Evolutionary conservation across 2,329 filamentous ascomycete species (phyloP).

Genomic region (Cladosporium sp.): DNA sequence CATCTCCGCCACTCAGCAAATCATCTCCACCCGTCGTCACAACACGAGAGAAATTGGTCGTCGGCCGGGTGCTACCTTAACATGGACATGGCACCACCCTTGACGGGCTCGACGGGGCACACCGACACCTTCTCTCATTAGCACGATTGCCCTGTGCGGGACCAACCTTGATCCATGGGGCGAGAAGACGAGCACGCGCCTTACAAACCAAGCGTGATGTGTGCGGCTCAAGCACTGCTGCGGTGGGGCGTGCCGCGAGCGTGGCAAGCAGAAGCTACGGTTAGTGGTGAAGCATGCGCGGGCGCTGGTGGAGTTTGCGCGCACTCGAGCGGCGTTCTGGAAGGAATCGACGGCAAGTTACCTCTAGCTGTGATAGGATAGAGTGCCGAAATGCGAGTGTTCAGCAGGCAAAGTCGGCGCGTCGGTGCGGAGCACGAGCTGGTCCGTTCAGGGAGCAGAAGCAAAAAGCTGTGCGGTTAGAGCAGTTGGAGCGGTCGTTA

Average conservation of each 20-base stretch:
- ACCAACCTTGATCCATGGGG: conserved; percentile 4
- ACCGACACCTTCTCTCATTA: conserved; percentile 8
- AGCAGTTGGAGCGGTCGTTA: neutral
- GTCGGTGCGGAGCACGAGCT: conserved; percentile 17
- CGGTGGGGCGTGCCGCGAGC: neutral
- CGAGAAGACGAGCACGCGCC: conserved; percentile 6
- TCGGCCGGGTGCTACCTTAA: conserved; percentile 17
- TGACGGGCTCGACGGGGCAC: conserved; percentile 9
- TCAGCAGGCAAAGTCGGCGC: conserved; percentile 14
- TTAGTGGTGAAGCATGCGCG: conserved; percentile 14
- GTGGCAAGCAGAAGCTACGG: conserved; percentile 16
- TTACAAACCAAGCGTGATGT: conserved; percentile 13
- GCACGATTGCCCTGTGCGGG: conserved; percentile 5
- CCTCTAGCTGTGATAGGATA: conserved; percentile 20
- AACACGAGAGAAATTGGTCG: conserved; percentile 16
- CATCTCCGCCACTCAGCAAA: conserved; percentile 16
- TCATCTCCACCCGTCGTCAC: conserved; percentile 17
- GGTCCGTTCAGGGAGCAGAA: conserved; percentile 6
- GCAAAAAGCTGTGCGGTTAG: neutral
- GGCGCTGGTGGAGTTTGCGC: conserved; percentile 8
- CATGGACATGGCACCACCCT: conserved; percentile 18
- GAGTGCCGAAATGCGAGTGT: conserved; percentile 13
- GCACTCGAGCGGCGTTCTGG: conserved; percentile 12
- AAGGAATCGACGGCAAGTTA: conserved; percentile 15
- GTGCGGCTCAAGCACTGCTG: conserved; percentile 21